Evolutionary conservation across 2,329 filamentous ascomycete species (phyloP), one percentile per base, ranked within the genome.

Genomic region (Penicillium rolfsii): DNA sequence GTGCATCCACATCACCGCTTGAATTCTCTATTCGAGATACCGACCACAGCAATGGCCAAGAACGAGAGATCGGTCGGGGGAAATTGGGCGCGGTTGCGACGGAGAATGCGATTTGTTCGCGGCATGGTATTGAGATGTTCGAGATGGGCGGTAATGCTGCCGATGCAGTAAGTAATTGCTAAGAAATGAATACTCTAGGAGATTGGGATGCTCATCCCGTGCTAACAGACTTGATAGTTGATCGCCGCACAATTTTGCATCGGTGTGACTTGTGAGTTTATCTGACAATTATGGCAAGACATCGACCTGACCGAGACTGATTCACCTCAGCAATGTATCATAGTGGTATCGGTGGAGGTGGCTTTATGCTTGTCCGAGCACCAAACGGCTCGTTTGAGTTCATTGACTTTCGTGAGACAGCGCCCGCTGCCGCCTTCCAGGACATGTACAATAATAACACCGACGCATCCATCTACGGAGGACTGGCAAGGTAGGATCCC

Each of bases 361-460:
- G 94, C 2, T 98, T 98, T 77, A 90, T 93, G 84, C 82, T 97
- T 5, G 85, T 97, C 5, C 87, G 91, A 52, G 83, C 86, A 36
- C 79, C 85, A 16, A 81, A 91, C 60, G 92, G 92, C n/a, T 81
- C 82, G 19, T 96, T 93, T 72, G 92, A 96, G 72, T 88, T 89
- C 60, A 87, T 98, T 67, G 94, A 98, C 77, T 98, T 96, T 72
- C 84, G 94, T 50, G 94, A 98, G 75, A 87, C 89, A 0, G 94
- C 94, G 0, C 94, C 94, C 0, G 90, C 89, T 0, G 90, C 91
- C 0, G 91, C 93, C 0, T 88, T 84, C 65, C 83, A 93, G 75
- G 86, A 96, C 70, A 98, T 98, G 94, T 98, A 89, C 75, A 83
- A 85, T 60, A 87, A 87, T 57, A 89, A 95, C 64, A 81, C 84